Conservation (phyloP, 1,139 yeast genomes). For the Yueomyces sp. region DNA sequence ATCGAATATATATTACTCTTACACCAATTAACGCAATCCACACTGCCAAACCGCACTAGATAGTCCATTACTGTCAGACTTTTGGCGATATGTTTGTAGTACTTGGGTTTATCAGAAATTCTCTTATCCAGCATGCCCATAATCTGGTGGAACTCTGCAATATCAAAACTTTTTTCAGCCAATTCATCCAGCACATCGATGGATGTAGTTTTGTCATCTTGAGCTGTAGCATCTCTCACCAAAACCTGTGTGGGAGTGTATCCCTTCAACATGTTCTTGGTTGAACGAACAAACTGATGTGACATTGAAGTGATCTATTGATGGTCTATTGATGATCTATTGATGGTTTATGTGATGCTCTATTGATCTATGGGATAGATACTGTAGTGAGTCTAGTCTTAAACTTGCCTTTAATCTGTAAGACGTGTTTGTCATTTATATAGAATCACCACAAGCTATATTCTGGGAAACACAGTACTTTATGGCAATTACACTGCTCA, state of each 20-base stretch:
- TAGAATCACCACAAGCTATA: too few relatives aligned
- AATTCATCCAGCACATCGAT: conserved; percentile 77
- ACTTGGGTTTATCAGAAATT: conserved; percentile 90
- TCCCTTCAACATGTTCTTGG: conserved; percentile 89
- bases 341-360: too few relatives aligned
- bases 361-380: too few relatives aligned
- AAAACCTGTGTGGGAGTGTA: conserved; percentile 76
- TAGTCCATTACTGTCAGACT: conserved; percentile 81
- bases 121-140: conserved; percentile 95
- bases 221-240: conserved; percentile 90
- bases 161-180: conserved; percentile 59
- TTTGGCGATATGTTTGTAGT: conserved; percentile 96
- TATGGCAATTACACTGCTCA: too few relatives aligned
- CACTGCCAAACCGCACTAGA: conserved; percentile 77
- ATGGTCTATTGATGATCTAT: too few relatives aligned
- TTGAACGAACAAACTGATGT: conserved; percentile 67
- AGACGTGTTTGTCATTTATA: too few relatives aligned
- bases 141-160: conserved; percentile 71
- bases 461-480: too few relatives aligned
- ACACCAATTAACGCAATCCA: conserved; percentile 88
- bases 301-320: conserved; percentile 31
- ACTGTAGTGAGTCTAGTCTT: too few relatives aligned
- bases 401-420: too few relatives aligned
- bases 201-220: conserved; percentile 77
- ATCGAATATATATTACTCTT: conserved; percentile 80